A percentile compares a stretch with the other conserved stretches of the same genome.
phyloP scores from a whole-genome alignment of 2,329 filamentous ascomycete species.

The Pyricularia sp. region DNA sequence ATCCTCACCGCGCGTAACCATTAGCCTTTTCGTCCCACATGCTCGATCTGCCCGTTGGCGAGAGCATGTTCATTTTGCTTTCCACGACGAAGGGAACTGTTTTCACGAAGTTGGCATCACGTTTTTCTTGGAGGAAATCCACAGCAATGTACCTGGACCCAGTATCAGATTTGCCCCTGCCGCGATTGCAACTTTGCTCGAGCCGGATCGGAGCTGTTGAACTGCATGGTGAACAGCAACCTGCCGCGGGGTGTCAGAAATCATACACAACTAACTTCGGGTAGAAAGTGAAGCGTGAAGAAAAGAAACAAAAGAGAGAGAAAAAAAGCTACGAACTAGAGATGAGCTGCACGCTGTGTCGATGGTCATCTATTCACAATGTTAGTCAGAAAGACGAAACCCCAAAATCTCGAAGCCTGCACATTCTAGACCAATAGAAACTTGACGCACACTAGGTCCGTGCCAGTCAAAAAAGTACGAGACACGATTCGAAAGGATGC shows the following conservation, averaged over 20 bases:
- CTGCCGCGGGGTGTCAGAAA: too few relatives aligned
- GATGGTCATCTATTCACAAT: slow-evolving; percentile 4
- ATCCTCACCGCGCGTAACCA: slow-evolving; percentile 35
- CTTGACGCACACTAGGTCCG: slow-evolving; percentile 13
- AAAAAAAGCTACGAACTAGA: neutral
- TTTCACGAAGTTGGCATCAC: neutral
- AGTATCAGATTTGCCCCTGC: slow-evolving; percentile 29
- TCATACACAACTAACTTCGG: too few relatives aligned
- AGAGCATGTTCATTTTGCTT: slow-evolving; percentile 29
- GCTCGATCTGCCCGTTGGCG: slow-evolving; percentile 27
- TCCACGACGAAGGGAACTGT: slow-evolving; percentile 21
- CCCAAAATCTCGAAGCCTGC: neutral
- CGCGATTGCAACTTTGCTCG: slow-evolving; percentile 26
- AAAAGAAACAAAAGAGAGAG: too few relatives aligned
- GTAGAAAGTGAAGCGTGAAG: too few relatives aligned
- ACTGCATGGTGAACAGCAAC: neutral
- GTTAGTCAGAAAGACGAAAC: neutral
- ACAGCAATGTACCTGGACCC: slow-evolving; percentile 25
- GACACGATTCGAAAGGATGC: slow-evolving; percentile 28
- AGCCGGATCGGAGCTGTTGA: slow-evolving; percentile 20
- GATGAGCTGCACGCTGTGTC: slow-evolving; percentile 1
- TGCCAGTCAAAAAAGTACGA: slow-evolving; percentile 25
- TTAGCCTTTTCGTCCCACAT: slow-evolving; percentile 37
- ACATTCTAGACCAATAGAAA: neutral
- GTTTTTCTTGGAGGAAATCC: slow-evolving; percentile 10